Percentiles rank a stretch among this genome's conserved stretches.
Conservation (phyloP, 164 flowering plant genomes). For the Buxus sempervirens region DNA sequence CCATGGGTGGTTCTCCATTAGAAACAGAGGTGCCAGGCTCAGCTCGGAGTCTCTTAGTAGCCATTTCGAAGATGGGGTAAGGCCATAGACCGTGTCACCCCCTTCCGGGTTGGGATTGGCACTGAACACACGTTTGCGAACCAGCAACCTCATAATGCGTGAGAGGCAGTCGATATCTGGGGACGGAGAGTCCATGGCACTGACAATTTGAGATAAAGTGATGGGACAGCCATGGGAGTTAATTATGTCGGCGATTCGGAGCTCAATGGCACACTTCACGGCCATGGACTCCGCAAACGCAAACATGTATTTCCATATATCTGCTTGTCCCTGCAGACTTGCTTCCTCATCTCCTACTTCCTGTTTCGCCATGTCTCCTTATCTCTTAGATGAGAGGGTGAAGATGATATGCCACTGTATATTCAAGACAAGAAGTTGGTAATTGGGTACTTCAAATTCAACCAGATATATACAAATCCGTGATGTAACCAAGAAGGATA, state of each 20-base stretch:
- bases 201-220: conserved; percentile 29
- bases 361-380: background rate
- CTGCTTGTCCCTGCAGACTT: conserved; percentile 32
- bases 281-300: conserved; percentile 42
- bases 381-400: too few species aligned
- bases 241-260: conserved; percentile 43
- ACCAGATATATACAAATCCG: too few species aligned
- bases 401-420: too few species aligned
- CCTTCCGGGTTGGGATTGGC: conserved; percentile 12
- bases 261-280: conserved; percentile 45
- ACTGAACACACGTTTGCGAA: conserved; percentile 32
- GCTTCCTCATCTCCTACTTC: conserved; percentile 12
- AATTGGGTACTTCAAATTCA: too few species aligned
- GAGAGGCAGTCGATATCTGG: conserved; percentile 29
- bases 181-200: conserved; percentile 14
- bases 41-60: conserved; percentile 21
- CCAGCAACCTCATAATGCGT: conserved; percentile 47
- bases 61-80: conserved; percentile 30
- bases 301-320: conserved; percentile 30
- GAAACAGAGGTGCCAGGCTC: conserved; percentile 26
- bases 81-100: conserved; percentile 28
- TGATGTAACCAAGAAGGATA: too few species aligned
- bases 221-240: conserved; percentile 32
- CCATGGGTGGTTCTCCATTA: conserved; percentile 26
- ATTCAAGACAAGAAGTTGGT: too few species aligned